phyloP scores from a whole-genome alignment of 202 grass and related monocot species.

The Bolboschoenoplectus hybrid region DNA sequence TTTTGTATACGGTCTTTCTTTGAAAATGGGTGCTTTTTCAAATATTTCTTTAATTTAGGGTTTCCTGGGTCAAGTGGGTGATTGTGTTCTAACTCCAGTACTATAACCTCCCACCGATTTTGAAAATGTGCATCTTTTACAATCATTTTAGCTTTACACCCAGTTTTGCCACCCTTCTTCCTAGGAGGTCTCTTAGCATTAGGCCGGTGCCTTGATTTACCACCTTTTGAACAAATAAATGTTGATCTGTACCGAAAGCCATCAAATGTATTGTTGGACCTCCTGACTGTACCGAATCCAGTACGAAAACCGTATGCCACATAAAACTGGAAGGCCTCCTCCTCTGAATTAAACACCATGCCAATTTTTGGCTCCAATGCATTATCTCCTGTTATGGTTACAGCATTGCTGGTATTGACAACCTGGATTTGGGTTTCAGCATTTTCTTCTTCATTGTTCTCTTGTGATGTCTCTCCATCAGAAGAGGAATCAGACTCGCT shows the following conservation, averaged over 20 bases:
- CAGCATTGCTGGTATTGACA: slow-evolving; percentile 18
- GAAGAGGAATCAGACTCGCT: slow-evolving; percentile 43
- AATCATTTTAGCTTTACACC: slow-evolving; percentile 88
- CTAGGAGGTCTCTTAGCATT: slow-evolving; percentile 56
- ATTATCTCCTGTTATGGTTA: slow-evolving; percentile 50
- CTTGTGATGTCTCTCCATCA: slow-evolving; percentile 59
- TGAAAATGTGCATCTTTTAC: slow-evolving; percentile 87
- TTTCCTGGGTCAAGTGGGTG: slow-evolving; percentile 69
- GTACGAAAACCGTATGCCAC: slow-evolving; percentile 67
- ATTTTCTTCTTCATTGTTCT: slow-evolving; percentile 50
- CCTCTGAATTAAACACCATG: slow-evolving; percentile 73
- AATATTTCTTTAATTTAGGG: slow-evolving; percentile 71
- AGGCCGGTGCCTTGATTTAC: slow-evolving; percentile 67
- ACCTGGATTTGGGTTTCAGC: slow-evolving; percentile 48
- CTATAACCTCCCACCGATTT: slow-evolving; percentile 79
- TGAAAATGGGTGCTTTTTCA: slow-evolving; percentile 60
- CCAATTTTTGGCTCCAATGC: slow-evolving; percentile 59
- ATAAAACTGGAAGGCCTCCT: slow-evolving; percentile 88
- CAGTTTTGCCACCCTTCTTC: slow-evolving; percentile 68
- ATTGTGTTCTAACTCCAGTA: slow-evolving; percentile 82
- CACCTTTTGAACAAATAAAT: slow-evolving; percentile 85
- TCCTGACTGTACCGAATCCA: slow-evolving; percentile 79
- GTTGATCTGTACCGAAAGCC: slow-evolving; percentile 79
- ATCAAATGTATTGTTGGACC: slow-evolving; percentile 79
- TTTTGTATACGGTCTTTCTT: slow-evolving; percentile 41